phyloP scores from a whole-genome alignment of 768 basidiomycete species.

The Tubosaeta sp. region DNA sequence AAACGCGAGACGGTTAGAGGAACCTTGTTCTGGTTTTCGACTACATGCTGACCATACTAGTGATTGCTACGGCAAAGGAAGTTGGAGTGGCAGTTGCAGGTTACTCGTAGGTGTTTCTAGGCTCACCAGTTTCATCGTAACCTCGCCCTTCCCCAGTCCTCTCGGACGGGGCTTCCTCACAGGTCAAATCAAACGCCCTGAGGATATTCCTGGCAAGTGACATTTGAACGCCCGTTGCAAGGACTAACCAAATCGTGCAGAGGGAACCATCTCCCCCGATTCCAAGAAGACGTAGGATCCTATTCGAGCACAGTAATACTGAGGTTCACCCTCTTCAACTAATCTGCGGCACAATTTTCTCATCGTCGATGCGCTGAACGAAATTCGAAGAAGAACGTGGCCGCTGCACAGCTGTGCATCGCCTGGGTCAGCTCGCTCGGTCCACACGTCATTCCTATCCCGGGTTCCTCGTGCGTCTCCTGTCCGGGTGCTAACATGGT shows the following conservation, averaged over 20 bases:
- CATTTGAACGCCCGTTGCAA: background rate
- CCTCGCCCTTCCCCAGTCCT: constrained; percentile 39
- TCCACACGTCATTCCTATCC: constrained; percentile 43
- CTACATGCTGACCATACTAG: constrained; percentile 19
- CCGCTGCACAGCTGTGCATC: constrained; percentile 38
- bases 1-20: background rate
- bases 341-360: constrained; percentile 36
- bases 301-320: background rate
- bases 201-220: constrained; percentile 32
- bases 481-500: too few relatives aligned
- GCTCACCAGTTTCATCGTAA: too few relatives aligned
- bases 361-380: constrained; percentile 39
- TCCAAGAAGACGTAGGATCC: constrained; percentile 38
- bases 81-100: constrained; percentile 55
- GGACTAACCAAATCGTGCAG: constrained; percentile 18
- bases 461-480: constrained; percentile 38
- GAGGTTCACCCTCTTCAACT: background rate
- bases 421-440: constrained; percentile 40
- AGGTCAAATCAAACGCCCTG: constrained; percentile 40
- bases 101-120: constrained; percentile 48
- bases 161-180: constrained; percentile 52
- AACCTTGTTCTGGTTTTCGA: background rate
- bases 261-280: constrained; percentile 37
- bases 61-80: constrained; percentile 50
- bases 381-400: constrained; percentile 39